phyloP scores from a whole-genome alignment of 176 grass and related monocot species.

The Phoenix dactylifera region DNA sequence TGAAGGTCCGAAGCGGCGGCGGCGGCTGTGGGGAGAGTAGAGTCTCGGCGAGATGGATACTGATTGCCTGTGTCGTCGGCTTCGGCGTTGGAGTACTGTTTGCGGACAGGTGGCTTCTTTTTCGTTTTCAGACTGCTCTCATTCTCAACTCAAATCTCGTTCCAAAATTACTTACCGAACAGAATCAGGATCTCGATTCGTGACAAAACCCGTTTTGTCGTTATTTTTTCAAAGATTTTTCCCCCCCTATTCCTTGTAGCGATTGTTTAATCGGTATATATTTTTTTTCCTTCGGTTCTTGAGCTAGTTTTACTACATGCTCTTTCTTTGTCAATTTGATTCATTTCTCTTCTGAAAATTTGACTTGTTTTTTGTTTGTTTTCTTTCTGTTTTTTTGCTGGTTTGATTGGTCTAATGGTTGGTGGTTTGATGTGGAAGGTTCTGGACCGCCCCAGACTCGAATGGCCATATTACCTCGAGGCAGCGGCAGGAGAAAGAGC shows the following conservation, averaged over 20 bases:
- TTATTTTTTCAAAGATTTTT: no score
- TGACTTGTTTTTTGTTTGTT: slow-evolving; percentile 1
- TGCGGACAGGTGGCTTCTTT: slow-evolving; percentile 45
- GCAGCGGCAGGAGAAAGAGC: slow-evolving; percentile 19
- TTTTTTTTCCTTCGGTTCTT: no score
- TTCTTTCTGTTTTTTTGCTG: not conserved
- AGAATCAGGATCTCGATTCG: no score
- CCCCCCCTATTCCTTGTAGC: no score
- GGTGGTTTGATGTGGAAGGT: slow-evolving; percentile 14
- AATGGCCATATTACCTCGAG: slow-evolving; percentile 11
- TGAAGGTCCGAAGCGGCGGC: slow-evolving; percentile 47
- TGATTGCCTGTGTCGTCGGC: slow-evolving; percentile 47
- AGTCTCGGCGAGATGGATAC: slow-evolving; percentile 41
- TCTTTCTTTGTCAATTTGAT: no score
- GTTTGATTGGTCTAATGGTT: not conserved
- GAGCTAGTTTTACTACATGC: no score
- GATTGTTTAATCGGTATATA: no score
- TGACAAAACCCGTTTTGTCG: no score
- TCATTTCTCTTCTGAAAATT: not conserved
- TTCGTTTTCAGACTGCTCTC: no score
- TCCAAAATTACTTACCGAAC: not conserved
- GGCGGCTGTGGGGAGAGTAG: slow-evolving; percentile 27
- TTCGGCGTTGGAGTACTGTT: slow-evolving; percentile 75
- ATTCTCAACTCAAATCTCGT: slow-evolving; percentile 1
- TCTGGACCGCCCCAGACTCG: slow-evolving; percentile 37